Base-by-base conservation (phyloP, 2,329 filamentous ascomycete genomes). In the Allantophomopsis cytisporea region DNA sequence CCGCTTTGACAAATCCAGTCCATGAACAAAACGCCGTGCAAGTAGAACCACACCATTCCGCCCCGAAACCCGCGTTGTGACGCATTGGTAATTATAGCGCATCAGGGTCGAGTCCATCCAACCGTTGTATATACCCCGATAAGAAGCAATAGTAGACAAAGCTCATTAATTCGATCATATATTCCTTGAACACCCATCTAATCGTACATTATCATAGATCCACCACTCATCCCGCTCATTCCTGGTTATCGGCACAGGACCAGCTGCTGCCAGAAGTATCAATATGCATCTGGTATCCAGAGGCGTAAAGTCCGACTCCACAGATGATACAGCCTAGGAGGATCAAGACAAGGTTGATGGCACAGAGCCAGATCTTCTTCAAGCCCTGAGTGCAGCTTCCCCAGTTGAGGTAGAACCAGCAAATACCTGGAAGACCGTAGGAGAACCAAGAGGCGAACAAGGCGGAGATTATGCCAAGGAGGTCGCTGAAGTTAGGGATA, bases 401-500 rank as follows among this genome's bases (percentile, higher is more conserved):
- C 11, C 59, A 52, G 52, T 68, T 56, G 57, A 68, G 60, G 51
- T 60, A 67, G 34, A 69, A 53, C 65, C 66, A 69, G 42, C 67
- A 64, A 34, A 60, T 52, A 2, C 65, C 65, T 0, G 65, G 64
- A 1, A 68, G 54, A 13, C 65, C 65, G 28, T 63, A 68, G 39
- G 72, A 77, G 55, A 83, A 83, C 78, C 79, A 83, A 39, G 68
- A 74, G 15, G 70, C 73, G 43, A 82, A 81, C 2, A 81, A 56
- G 1, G 77, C 69, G 18, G 63, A 66, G 48, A 83, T 72, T 30
- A 84, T 58, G 4, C 71, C 72, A 3, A 85, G 60, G 7, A 85
- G 60, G 36, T 74, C 66, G 51, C 73, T 74, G 60, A 85, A 86
- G 37, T 76, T 71, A 0, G 81, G 81, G 7, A 85, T 77, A 0